Conservation (phyloP, 108 stramenopile species). For the Mediolabrus comicus region DNA sequence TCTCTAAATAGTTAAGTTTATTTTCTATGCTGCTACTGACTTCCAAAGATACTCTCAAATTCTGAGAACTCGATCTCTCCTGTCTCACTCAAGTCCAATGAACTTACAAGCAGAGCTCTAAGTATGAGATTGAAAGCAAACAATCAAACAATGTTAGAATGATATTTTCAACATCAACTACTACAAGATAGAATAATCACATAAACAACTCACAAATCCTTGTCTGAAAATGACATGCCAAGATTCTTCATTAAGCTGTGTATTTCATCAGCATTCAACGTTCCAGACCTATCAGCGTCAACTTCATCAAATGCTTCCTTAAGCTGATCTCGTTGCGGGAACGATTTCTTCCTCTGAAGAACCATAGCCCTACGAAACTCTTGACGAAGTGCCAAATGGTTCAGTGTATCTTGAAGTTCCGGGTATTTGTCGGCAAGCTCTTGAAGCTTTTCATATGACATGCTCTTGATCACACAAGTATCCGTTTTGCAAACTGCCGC, state of each 20-base stretch:
- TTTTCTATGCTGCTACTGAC: no score
- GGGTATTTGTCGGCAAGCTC: conserved; percentile 52
- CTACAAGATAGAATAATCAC: neutral
- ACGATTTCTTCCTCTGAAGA: conserved; percentile 57
- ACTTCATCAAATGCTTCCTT: conserved; percentile 69
- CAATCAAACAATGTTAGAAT: neutral
- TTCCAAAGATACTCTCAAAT: conserved; percentile 59
- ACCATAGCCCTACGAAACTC: conserved; percentile 85
- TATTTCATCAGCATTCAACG: conserved; percentile 56
- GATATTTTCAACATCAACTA: neutral
- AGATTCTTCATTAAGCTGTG: conserved; percentile 59
- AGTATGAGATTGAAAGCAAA: neutral
- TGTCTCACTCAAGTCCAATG: conserved; percentile 61
- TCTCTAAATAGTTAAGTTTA: no score
- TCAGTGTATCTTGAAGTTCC: conserved; percentile 48
- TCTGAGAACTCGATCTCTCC: conserved; percentile 69
- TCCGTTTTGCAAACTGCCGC: conserved; percentile 56
- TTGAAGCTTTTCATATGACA: conserved; percentile 54
- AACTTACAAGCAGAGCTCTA: conserved; percentile 19
- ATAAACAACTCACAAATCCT: conserved; percentile 65
- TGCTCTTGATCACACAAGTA: conserved; percentile 52
- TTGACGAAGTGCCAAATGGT: conserved; percentile 65
- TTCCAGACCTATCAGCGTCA: conserved; percentile 55
- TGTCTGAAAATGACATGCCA: conserved; percentile 63
- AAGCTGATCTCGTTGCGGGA: conserved; percentile 63